Evolutionary conservation across 805 yeast species (phyloP).

Genomic region (Nakazawaea wyomingensis): DNA sequence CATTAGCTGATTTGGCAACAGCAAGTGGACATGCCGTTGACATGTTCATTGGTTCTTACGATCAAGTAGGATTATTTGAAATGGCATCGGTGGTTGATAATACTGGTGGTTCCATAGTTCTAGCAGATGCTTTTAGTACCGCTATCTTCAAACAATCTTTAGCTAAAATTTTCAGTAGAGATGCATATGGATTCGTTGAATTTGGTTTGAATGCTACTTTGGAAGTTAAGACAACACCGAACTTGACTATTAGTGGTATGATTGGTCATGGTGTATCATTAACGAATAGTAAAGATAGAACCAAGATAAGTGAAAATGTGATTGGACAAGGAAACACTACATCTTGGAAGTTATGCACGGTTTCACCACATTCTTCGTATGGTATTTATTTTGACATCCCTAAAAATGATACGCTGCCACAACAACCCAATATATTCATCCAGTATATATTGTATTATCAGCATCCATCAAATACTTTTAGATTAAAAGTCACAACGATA

Average conservation of each 20-base stretch:
- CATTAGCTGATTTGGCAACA: slow-evolving; percentile 42
- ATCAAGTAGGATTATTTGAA: slow-evolving; percentile 63
- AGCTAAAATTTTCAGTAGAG: slow-evolving; percentile 42
- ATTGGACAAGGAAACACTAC: slow-evolving; percentile 49
- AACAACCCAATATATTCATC: slow-evolving; percentile 28
- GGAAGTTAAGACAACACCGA: slow-evolving; percentile 47
- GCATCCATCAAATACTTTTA: slow-evolving; percentile 51
- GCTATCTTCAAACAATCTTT: slow-evolving; percentile 66
- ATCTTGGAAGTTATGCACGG: slow-evolving; percentile 55
- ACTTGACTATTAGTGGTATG: slow-evolving; percentile 51
- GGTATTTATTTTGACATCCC: slow-evolving; percentile 51
- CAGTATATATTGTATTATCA: slow-evolving; percentile 61
- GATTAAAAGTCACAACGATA: slow-evolving; percentile 59
- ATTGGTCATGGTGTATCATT: slow-evolving; percentile 59
- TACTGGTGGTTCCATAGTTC: slow-evolving; percentile 60
- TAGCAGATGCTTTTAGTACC: slow-evolving; percentile 62
- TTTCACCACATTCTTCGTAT: slow-evolving; percentile 54
- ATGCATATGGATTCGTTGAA: slow-evolving; percentile 32
- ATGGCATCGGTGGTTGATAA: slow-evolving; percentile 53
- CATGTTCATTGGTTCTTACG: slow-evolving; percentile 61
- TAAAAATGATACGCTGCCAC: slow-evolving; percentile 19
- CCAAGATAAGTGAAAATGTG: slow-evolving; percentile 28
- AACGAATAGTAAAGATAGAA: slow-evolving; percentile 20
- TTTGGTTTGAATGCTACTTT: slow-evolving; percentile 58
- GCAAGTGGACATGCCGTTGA: slow-evolving; percentile 50